Percentiles rank a stretch among this genome's conserved stretches.
phyloP scores from a whole-genome alignment of 2,329 filamentous ascomycete species.

The Drechslera avenae region DNA sequence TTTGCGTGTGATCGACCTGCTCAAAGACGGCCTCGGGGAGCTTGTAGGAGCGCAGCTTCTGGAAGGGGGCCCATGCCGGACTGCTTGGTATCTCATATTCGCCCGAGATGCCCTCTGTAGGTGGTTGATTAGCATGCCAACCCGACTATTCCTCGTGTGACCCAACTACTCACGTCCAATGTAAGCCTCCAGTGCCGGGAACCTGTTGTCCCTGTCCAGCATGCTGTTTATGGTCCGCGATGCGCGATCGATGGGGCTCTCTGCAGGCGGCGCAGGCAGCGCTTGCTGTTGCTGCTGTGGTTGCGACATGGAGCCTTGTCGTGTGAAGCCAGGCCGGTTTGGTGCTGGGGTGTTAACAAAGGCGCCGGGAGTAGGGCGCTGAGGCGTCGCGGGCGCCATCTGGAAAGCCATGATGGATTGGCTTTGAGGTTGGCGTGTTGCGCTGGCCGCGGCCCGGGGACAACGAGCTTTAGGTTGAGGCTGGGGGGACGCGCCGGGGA shows the following conservation, averaged over 20 bases:
- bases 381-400: constrained; percentile 58
- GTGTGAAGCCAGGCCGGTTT: constrained; percentile 37
- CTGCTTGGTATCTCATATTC: constrained; percentile 80
- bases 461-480: constrained; percentile 35
- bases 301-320: constrained; percentile 35
- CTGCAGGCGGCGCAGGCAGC: constrained; percentile 29
- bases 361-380: constrained; percentile 74
- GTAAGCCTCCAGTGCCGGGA: constrained; percentile 88
- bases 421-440: constrained; percentile 8
- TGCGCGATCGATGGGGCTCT: constrained; percentile 75
- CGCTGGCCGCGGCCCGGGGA: constrained; percentile 29
- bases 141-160: background rate
- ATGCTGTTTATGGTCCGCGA: constrained; percentile 82
- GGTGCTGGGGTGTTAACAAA: constrained; percentile 75
- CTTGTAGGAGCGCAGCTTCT: constrained; percentile 82
- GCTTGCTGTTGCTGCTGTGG: constrained; percentile 31
- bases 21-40: constrained; percentile 92
- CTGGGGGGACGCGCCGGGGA: constrained; percentile 36
- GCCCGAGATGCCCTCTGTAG: constrained; percentile 80
- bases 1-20: constrained; percentile 84
- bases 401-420: constrained; percentile 36
- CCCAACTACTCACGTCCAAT: constrained; percentile 71
- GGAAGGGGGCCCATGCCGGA: constrained; percentile 83
- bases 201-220: constrained; percentile 75
- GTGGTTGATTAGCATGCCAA: constrained; percentile 37